Evolutionary conservation across 2,329 filamentous ascomycete species (phyloP), one percentile per base, ranked within the genome.

Genomic region (Trichoderma atrobrunneum): DNA sequence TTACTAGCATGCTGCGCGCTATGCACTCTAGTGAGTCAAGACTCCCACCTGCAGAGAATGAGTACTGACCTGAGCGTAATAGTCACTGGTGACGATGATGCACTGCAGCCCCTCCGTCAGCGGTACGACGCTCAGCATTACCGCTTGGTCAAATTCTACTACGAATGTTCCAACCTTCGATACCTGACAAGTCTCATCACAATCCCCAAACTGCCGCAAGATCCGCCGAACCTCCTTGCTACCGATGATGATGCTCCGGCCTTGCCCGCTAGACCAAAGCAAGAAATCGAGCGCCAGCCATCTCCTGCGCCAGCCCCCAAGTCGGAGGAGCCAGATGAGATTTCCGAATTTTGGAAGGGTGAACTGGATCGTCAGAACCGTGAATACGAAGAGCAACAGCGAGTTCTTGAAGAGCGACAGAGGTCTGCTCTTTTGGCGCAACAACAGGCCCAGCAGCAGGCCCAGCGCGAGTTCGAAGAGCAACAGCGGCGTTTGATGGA

Each of bases 1-100:
- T 98, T 75, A 99, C 96, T 0, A 99, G 96, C 91, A 99, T 99
- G 96, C 84, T 99, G 74, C 90, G 96, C 71, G 96, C 96, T 18
- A 98, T 99, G 95, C 95, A 99, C 81, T 95, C 93, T 3, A 94
- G 93, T 95, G 85, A 79, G 91, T 84, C 26, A 51, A 62, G 24
- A 24, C 1, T 21, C 24, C 34, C 28, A 56, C 16, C 16, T 12
- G 10, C 43, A 18, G n/a, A 10, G 28, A 11, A 14, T 39, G 36
- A 60, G 72, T 18, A 73, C 77, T 79, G 64, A 80, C 73, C 61
- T 16, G 21, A n/a, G 28, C 12, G 61, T 51, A 34, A 43, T 72
- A 92, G 92, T 94, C 61, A 96, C 96, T 14, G 95, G 96, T 71
- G 96, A 99, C 78, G 93, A 97, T 74, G 96, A 98, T 73, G 95